Percentiles rank a stretch among this genome's conserved stretches.
phyloP scores from a whole-genome alignment of 306 rosid genomes.

The Dryas octopetala region DNA sequence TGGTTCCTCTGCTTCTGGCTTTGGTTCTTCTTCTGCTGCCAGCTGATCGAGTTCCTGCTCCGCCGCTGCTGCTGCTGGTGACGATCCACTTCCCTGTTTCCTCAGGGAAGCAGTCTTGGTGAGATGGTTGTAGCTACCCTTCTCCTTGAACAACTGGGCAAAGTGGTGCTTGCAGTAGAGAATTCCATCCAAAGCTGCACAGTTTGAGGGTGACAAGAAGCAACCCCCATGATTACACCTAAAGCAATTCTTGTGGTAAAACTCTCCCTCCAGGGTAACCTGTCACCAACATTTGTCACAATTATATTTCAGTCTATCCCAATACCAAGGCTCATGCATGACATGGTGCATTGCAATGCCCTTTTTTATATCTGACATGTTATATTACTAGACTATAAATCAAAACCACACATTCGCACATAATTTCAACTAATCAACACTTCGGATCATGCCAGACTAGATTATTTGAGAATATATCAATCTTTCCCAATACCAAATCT shows the following conservation, averaged over 20 bases:
- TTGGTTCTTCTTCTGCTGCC: slow-evolving; percentile 15
- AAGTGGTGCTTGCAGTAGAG: slow-evolving; percentile 81
- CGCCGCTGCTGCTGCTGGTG: no score
- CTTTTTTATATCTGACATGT: no score
- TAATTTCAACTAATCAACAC: no score
- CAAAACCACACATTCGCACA: no score
- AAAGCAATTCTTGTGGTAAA: slow-evolving; percentile 71
- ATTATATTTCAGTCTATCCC: no score
- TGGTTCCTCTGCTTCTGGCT: slow-evolving; percentile 6
- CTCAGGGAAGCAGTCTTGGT: slow-evolving; percentile 54
- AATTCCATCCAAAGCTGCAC: slow-evolving; percentile 72
- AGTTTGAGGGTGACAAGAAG: slow-evolving; percentile 53
- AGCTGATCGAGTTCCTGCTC: no score
- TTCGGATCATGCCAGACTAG: no score
- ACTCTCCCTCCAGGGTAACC: slow-evolving; percentile 69
- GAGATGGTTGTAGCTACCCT: slow-evolving; percentile 67
- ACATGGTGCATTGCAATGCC: no score
- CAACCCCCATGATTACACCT: slow-evolving; percentile 77
- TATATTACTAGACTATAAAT: no score
- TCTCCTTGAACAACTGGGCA: slow-evolving; percentile 76
- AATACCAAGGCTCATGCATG: no score
- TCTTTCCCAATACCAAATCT: neutral
- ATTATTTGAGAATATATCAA: no score
- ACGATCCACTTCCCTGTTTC: slow-evolving; percentile 27
- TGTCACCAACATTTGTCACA: slow-evolving; percentile 1